A percentile compares a stretch with the other conserved stretches of the same genome.
Evolutionary conservation across 164 flowering plant species (phyloP).

Genomic region (Litsea cubeba): DNA sequence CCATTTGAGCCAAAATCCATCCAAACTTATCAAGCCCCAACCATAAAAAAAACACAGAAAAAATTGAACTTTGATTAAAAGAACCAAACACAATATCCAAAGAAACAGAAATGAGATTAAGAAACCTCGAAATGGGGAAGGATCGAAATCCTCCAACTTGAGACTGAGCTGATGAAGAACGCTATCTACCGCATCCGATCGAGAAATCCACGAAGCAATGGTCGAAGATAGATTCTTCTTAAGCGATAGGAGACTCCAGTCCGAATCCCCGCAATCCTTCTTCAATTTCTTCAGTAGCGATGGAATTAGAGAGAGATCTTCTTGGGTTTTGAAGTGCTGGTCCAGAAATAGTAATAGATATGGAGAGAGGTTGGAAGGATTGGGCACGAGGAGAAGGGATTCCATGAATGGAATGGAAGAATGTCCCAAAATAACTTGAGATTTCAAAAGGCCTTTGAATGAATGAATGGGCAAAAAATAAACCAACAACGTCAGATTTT

Average conservation of each 20-base stretch:
- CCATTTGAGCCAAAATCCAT: background rate
- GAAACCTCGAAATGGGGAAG: conserved; percentile 10
- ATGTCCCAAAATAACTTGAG: background rate
- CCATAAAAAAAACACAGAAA: background rate
- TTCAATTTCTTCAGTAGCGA: conserved; percentile 12
- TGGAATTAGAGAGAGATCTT: conserved; percentile 19
- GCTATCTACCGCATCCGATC: conserved; percentile 4
- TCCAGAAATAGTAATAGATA: conserved; percentile 4
- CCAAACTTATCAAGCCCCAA: background rate
- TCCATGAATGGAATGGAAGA: conserved; percentile 1
- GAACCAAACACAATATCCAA: background rate
- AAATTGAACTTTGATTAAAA: background rate
- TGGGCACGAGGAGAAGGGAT: conserved; percentile 9
- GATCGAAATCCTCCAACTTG: conserved; percentile 4
- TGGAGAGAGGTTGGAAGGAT: conserved; percentile 6
- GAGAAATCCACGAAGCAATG: conserved; percentile 18
- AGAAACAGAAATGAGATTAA: background rate
- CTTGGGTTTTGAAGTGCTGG: conserved; percentile 13
- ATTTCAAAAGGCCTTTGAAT: too few relatives aligned
- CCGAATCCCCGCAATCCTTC: conserved; percentile 17
- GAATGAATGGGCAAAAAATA: too few relatives aligned
- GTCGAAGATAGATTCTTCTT: conserved; percentile 16
- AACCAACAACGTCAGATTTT: too few relatives aligned
- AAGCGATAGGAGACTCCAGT: conserved; percentile 14
- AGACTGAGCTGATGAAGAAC: conserved; percentile 4